Conservation (phyloP, 1,139 yeast species). For the Scheffersomyces quercinus region DNA sequence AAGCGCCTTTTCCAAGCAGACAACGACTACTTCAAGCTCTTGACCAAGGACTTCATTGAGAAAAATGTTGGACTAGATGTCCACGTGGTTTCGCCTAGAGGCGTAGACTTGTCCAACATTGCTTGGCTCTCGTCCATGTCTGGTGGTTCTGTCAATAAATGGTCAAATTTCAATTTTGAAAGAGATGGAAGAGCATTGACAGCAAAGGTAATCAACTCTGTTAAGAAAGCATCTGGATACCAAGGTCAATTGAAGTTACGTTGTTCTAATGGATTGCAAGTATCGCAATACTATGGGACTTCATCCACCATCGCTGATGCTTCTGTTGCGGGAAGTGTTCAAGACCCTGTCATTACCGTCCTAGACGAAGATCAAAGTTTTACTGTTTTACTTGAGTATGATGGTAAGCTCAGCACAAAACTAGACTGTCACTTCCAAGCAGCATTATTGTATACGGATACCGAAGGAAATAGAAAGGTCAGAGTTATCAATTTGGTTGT, state of each 20-base stretch:
- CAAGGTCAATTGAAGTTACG: conserved; percentile 85
- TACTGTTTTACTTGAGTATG: conserved; percentile 73
- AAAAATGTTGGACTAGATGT: conserved; percentile 76
- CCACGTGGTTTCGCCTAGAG: conserved; percentile 63
- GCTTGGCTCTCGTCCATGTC: conserved; percentile 67
- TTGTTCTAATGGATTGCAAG: conserved; percentile 86
- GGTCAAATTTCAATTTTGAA: conserved; percentile 66
- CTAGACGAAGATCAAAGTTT: conserved; percentile 66
- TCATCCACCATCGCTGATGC: conserved; percentile 26
- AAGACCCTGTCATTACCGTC: conserved; percentile 73
- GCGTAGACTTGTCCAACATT: conserved; percentile 74
- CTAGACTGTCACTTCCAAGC: conserved; percentile 90
- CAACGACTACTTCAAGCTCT: conserved; percentile 59
- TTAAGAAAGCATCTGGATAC: conserved; percentile 58
- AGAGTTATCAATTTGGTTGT: conserved; percentile 82
- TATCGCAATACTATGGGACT: conserved; percentile 71
- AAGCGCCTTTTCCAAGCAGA: conserved; percentile 57
- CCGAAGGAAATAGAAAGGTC: conserved; percentile 74
- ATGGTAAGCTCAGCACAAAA: conserved; percentile 70
- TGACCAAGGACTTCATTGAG: conserved; percentile 59
- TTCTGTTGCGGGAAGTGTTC: conserved; percentile 29
- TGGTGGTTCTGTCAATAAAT: conserved; percentile 70
- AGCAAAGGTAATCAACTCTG: conserved; percentile 55
- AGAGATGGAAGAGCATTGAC: conserved; percentile 71
- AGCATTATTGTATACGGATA: conserved; percentile 81